Evolutionary conservation across 2,329 filamentous ascomycete species (phyloP).

Genomic region (Talaromyces atroroseus): DNA sequence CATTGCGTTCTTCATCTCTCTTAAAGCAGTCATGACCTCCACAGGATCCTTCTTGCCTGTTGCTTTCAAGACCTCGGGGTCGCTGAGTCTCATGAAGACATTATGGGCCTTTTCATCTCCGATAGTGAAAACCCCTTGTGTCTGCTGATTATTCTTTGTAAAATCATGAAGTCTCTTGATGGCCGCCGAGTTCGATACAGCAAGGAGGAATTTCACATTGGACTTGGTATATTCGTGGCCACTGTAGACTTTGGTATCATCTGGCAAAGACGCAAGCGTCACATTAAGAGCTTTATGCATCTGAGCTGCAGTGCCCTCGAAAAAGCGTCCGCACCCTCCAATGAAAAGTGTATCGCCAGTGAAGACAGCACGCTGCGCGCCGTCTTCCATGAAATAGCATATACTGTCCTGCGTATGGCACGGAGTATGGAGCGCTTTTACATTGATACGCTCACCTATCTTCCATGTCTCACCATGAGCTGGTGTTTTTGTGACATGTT

Average conservation of each 20-base stretch:
- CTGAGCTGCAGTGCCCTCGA: conserved; percentile 81
- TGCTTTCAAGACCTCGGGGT: conserved; percentile 75
- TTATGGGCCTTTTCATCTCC: conserved; percentile 97
- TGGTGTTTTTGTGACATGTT: conserved; percentile 72
- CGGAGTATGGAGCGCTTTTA: conserved; percentile 87
- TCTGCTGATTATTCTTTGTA: conserved; percentile 74
- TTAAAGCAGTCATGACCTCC: conserved; percentile 75
- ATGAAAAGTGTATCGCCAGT: conserved; percentile 96
- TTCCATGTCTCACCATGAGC: conserved; percentile 70
- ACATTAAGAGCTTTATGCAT: conserved; percentile 93
- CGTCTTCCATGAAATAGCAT: conserved; percentile 87
- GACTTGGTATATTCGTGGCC: conserved; percentile 98
- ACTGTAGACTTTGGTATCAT: conserved; percentile 89
- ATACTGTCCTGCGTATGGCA: conserved; percentile 99
- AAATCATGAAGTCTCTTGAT: conserved; percentile 73
- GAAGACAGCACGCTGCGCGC: conserved; percentile 69
- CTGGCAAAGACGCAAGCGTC: conserved; percentile 70
- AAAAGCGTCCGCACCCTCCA: conserved; percentile 90
- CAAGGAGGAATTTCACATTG: conserved; percentile 82
- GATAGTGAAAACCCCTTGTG: conserved; percentile 94
- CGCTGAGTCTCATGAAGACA: conserved; percentile 86
- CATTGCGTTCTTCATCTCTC: conserved; percentile 72
- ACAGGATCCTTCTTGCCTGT: conserved; percentile 76
- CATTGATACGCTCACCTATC: conserved; percentile 71
- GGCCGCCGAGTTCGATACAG: conserved; percentile 67